A percentile compares a stretch with the other conserved stretches of the same genome.
Evolutionary conservation across 73 alveolate genomes (phyloP).

Genomic region (Symbiodinium pilosum): DNA sequence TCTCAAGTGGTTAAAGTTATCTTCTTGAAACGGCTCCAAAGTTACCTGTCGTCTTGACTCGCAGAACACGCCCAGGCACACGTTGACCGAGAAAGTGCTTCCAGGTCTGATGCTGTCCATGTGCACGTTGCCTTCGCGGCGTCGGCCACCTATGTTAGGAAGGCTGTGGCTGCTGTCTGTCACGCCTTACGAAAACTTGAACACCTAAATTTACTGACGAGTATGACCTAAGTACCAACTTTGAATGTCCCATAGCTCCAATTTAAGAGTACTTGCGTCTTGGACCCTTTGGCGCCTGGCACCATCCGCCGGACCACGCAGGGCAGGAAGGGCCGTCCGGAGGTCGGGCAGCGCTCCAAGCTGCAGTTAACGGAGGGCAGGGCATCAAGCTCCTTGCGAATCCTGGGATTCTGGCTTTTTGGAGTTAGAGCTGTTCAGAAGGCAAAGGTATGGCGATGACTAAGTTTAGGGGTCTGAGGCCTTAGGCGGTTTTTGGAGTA

Average conservation of each 20-base stretch:
- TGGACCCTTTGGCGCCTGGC: background rate
- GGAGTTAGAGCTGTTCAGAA: too few relatives aligned
- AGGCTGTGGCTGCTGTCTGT: too few relatives aligned
- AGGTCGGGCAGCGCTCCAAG: constrained; percentile 45
- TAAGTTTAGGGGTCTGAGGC: too few relatives aligned
- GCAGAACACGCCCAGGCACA: constrained; percentile 24
- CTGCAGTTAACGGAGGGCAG: constrained; percentile 20
- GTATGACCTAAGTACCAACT: too few relatives aligned
- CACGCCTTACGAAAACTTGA: too few relatives aligned
- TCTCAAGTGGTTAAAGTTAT: background rate
- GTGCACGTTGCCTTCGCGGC: constrained; percentile 80
- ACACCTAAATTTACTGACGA: background rate
- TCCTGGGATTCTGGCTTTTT: too few relatives aligned
- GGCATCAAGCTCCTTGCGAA: background rate
- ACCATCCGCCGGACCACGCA: constrained; percentile 82
- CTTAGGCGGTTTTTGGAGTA: too few relatives aligned
- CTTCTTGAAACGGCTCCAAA: background rate
- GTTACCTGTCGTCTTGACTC: background rate
- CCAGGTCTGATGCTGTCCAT: constrained; percentile 74
- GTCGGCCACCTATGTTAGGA: constrained; percentile 87
- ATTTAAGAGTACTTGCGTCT: background rate
- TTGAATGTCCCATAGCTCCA: too few relatives aligned
- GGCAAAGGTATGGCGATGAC: too few relatives aligned
- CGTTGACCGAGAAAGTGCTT: constrained; percentile 59
- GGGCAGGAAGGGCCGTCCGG: constrained; percentile 57